Percentiles rank a stretch among this genome's conserved stretches.
Evolutionary conservation across 2,329 filamentous ascomycete genomes (phyloP).

Genomic region (Didymella glomerata): DNA sequence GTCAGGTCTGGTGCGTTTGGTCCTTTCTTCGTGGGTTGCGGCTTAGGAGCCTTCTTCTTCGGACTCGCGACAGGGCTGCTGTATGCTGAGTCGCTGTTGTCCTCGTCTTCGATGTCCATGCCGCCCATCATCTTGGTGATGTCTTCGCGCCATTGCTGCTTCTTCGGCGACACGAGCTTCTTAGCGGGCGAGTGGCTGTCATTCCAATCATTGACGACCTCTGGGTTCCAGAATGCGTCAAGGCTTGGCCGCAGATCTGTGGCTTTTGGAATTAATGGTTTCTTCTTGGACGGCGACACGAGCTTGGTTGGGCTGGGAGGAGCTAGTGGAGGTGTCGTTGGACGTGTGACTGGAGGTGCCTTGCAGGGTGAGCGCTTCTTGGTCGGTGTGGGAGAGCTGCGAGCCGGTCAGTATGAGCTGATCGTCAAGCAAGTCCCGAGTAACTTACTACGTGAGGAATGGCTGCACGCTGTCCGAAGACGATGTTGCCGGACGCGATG

Average conservation of each 20-base stretch:
- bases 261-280: constrained; percentile 40
- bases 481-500: constrained; percentile 44
- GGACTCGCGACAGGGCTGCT: constrained; percentile 34
- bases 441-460: constrained; percentile 45
- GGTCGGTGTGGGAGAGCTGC: constrained; percentile 45
- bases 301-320: constrained; percentile 44
- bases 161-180: constrained; percentile 45
- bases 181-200: constrained; percentile 50
- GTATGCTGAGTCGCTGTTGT: constrained; percentile 33
- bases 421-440: not conserved
- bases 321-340: constrained; percentile 44
- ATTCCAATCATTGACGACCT: constrained; percentile 49
- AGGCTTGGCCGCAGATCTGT: constrained; percentile 46
- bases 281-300: constrained; percentile 50
- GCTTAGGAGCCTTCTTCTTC: constrained; percentile 19
- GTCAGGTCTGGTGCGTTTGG: constrained; percentile 16
- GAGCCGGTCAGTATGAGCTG: not conserved
- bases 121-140: constrained; percentile 41
- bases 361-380: constrained; percentile 48
- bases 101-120: constrained; percentile 32
- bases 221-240: constrained; percentile 51
- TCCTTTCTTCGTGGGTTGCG: constrained; percentile 21
- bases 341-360: constrained; percentile 41
- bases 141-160: constrained; percentile 46
- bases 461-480: constrained; percentile 37